phyloP scores from a whole-genome alignment of 176 grass and related monocot species.

The Chloris gayana region DNA sequence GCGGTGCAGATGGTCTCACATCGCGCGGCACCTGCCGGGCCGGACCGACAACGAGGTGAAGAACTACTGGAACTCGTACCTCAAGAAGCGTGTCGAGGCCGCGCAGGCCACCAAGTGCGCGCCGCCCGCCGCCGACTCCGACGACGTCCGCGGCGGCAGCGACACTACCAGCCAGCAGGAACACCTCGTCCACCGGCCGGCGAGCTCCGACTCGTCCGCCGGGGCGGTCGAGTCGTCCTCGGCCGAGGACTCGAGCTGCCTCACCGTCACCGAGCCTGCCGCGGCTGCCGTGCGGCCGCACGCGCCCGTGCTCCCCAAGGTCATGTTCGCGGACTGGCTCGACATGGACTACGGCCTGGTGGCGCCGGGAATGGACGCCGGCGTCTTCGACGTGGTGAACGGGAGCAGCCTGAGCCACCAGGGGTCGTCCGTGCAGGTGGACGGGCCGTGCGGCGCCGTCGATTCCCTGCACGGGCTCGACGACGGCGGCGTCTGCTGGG shows the following conservation, averaged over 20 bases:
- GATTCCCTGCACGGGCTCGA: slow-evolving; percentile 49
- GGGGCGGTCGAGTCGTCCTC: slow-evolving; percentile 52
- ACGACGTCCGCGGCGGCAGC: slow-evolving; percentile 18
- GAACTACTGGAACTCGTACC: slow-evolving; percentile 99
- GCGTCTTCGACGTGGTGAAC: slow-evolving; percentile 35
- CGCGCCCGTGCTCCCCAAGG: slow-evolving; percentile 63
- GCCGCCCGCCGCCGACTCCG: slow-evolving; percentile 36
- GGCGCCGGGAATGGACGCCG: slow-evolving; percentile 27
- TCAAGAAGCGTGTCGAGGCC: slow-evolving; percentile 80
- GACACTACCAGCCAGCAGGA: slow-evolving; percentile 35
- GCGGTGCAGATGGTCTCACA: slow-evolving; percentile 79
- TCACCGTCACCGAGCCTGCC: slow-evolving; percentile 29
- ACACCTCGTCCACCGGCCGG: slow-evolving; percentile 7
- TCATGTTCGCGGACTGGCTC: slow-evolving; percentile 93
- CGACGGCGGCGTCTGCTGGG: slow-evolving; percentile 58
- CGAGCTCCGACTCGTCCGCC: slow-evolving; percentile 48
- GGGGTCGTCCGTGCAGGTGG: slow-evolving; percentile 40
- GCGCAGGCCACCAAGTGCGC: slow-evolving; percentile 1
- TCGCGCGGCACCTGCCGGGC: slow-evolving; percentile 83
- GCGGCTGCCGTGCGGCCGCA: slow-evolving; percentile 31
- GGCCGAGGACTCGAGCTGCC: slow-evolving; percentile 53
- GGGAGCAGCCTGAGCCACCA: slow-evolving; percentile 37
- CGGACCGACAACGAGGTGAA: slow-evolving; percentile 98
- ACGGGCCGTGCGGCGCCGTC: slow-evolving; percentile 27
- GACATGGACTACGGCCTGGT: slow-evolving; percentile 59